These are phyloP conservation scores for Cladophialophora carrionii DNA, from an alignment of 2,329 filamentous ascomycete genomes.

Conservation along the genomic window DNA sequence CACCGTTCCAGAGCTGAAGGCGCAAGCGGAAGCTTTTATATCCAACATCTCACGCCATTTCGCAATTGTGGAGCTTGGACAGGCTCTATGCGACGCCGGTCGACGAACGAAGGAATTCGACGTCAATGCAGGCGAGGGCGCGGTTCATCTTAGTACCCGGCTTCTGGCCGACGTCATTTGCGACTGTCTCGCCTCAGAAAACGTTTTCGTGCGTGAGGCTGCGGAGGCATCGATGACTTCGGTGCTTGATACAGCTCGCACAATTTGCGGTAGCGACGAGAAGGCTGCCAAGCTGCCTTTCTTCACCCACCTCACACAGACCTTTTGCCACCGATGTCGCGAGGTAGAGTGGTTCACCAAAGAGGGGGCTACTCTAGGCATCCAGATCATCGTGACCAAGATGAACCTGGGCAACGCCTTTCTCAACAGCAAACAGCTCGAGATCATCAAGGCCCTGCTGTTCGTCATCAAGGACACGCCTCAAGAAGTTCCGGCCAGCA, in stretches of 20 bases:
- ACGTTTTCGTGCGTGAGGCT: slow-evolving; percentile 75
- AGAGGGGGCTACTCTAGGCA: slow-evolving; percentile 86
- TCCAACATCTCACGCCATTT: slow-evolving; percentile 86
- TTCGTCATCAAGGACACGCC: slow-evolving; percentile 99
- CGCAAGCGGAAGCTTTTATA: slow-evolving; percentile 74
- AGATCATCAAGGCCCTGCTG: slow-evolving; percentile 87
- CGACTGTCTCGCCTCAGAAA: slow-evolving; percentile 85
- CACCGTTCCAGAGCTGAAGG: slow-evolving; percentile 77
- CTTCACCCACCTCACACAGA: slow-evolving; percentile 78
- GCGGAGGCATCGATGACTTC: slow-evolving; percentile 77
- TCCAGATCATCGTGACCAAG: slow-evolving; percentile 82
- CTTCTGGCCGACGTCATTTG: slow-evolving; percentile 87
- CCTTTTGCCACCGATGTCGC: slow-evolving; percentile 92
- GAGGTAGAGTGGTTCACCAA: slow-evolving; percentile 99
- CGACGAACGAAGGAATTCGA: slow-evolving; percentile 79
- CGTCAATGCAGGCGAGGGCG: slow-evolving; percentile 82
- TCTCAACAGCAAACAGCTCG: slow-evolving; percentile 78
- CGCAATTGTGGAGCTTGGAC: slow-evolving; percentile 83
- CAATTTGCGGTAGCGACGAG: slow-evolving; percentile 75
- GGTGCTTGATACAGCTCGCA: slow-evolving; percentile 73
- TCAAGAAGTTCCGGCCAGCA: slow-evolving; percentile 86
- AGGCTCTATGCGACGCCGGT: slow-evolving; percentile 78
- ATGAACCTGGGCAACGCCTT: slow-evolving; percentile 82
- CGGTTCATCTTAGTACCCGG: slow-evolving; percentile 81
- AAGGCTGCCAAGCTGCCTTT: slow-evolving; percentile 77